Evolutionary conservation across 2,329 filamentous ascomycete species (phyloP).

Genomic region (Coniochaeta prunicola): DNA sequence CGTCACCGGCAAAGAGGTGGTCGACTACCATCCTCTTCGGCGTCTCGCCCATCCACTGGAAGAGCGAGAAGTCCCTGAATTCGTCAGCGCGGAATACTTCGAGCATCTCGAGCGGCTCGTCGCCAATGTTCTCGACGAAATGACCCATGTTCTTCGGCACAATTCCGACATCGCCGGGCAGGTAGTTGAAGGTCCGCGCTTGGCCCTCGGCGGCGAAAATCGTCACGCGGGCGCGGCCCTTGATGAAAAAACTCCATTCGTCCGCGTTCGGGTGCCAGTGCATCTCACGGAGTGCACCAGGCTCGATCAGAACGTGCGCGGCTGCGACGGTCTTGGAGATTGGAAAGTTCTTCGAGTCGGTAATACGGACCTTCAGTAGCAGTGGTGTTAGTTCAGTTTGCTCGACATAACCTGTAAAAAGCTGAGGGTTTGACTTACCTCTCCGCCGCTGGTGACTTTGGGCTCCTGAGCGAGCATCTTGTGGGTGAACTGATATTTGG

Average conservation of each 20-base stretch:
- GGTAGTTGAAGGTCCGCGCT: slow-evolving; percentile 70
- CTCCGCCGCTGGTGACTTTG: slow-evolving; percentile 58
- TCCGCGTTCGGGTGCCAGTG: slow-evolving; percentile 78
- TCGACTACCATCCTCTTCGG: slow-evolving; percentile 59
- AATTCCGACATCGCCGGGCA: slow-evolving; percentile 68
- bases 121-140: slow-evolving; percentile 73
- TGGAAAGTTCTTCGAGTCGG: slow-evolving; percentile 67
- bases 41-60: slow-evolving; percentile 70
- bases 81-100: slow-evolving; percentile 67
- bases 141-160: slow-evolving; percentile 73
- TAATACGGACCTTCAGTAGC: slow-evolving; percentile 41
- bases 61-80: slow-evolving; percentile 66
- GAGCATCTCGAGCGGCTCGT: slow-evolving; percentile 67
- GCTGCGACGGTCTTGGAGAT: slow-evolving; percentile 67
- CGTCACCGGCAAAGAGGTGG: slow-evolving; percentile 56
- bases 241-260: slow-evolving; percentile 76
- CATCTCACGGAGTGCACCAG: slow-evolving; percentile 69
- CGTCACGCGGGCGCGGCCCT: slow-evolving; percentile 63
- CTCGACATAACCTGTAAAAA: too few species aligned
- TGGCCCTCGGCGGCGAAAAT: slow-evolving; percentile 64
- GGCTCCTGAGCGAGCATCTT: slow-evolving; percentile 64
- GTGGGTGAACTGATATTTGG: slow-evolving; percentile 63
- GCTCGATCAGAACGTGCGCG: slow-evolving; percentile 63
- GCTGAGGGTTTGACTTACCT: slow-evolving; percentile 34
- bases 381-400: neutral